Evolutionary conservation across 257 asterid species (phyloP).

Genomic region (Petunia axillaris): DNA sequence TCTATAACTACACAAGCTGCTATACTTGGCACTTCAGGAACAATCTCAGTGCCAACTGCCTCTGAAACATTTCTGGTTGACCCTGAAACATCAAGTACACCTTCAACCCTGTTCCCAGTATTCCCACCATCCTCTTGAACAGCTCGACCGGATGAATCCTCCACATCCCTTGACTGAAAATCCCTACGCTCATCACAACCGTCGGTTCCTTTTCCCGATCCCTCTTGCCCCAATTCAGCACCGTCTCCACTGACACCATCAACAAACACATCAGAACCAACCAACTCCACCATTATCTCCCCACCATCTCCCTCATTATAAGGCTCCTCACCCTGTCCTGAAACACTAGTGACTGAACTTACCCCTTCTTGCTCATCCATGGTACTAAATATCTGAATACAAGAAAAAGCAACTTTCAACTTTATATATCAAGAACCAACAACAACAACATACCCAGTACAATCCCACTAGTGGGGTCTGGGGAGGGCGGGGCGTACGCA

Average conservation of each 20-base stretch:
- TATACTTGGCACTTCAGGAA: slow-evolving; percentile 9
- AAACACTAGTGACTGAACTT: slow-evolving; percentile 48
- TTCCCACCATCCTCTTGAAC: slow-evolving; percentile 29
- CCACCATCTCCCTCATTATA: slow-evolving; percentile 54
- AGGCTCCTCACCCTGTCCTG: slow-evolving; percentile 42
- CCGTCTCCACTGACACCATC: slow-evolving; percentile 53
- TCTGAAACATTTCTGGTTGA: slow-evolving; percentile 28
- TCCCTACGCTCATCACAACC: background rate
- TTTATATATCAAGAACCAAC: slow-evolving; percentile 24
- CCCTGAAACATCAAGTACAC: slow-evolving; percentile 32
- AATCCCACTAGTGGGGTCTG: no score
- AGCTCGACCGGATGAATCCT: slow-evolving; percentile 25
- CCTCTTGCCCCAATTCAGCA: slow-evolving; percentile 35
- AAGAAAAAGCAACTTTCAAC: slow-evolving; percentile 35
- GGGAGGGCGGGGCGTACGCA: no score
- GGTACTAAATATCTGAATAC: slow-evolving; percentile 32
- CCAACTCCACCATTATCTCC: slow-evolving; percentile 84
- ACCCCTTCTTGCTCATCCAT: slow-evolving; percentile 65
- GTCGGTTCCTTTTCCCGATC: slow-evolving; percentile 27
- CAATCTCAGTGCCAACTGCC: slow-evolving; percentile 28
- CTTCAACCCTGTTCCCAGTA: slow-evolving; percentile 33
- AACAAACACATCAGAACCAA: slow-evolving; percentile 80
- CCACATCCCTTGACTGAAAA: background rate
- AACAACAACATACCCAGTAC: slow-evolving; percentile 17
- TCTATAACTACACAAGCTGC: slow-evolving; percentile 31